Conservation (phyloP, 2,329 filamentous ascomycete genomes). For the Aspergillus fructus region DNA sequence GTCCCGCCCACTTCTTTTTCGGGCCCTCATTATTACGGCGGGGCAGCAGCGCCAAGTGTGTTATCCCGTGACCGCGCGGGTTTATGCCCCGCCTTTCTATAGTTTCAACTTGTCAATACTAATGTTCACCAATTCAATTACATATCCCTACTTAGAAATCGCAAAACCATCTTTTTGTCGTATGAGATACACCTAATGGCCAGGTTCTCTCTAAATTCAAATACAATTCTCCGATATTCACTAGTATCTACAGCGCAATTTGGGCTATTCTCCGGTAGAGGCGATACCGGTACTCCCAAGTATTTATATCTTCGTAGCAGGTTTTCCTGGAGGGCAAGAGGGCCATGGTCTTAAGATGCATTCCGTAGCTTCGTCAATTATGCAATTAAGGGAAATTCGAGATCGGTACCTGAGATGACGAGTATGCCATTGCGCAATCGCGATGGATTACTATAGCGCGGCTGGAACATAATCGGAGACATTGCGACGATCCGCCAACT, state of each 20-base stretch:
- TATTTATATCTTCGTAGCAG: neutral
- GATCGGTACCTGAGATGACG: neutral
- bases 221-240: neutral
- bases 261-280: too few species aligned
- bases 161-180: neutral
- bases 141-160: neutral
- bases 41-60: conserved; percentile 22
- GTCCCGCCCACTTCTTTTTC: conserved; percentile 32
- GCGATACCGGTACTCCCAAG: too few species aligned
- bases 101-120: neutral
- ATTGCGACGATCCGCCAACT: neutral
- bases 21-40: conserved; percentile 26
- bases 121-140: neutral
- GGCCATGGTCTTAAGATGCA: too few species aligned
- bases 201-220: neutral
- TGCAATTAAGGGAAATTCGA: neutral
- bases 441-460: neutral
- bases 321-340: neutral
- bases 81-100: conserved; percentile 19
- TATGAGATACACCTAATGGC: neutral
- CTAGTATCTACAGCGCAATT: neutral
- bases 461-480: neutral
- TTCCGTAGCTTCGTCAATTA: too few species aligned
- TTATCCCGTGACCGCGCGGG: conserved; percentile 18
- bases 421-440: conserved; percentile 2